A percentile compares a stretch with the other conserved stretches of the same genome.
These are phyloP conservation scores for Claviceps capensis DNA, from an alignment of 2,329 filamentous ascomycete genomes.

Conservation along the genomic window DNA sequence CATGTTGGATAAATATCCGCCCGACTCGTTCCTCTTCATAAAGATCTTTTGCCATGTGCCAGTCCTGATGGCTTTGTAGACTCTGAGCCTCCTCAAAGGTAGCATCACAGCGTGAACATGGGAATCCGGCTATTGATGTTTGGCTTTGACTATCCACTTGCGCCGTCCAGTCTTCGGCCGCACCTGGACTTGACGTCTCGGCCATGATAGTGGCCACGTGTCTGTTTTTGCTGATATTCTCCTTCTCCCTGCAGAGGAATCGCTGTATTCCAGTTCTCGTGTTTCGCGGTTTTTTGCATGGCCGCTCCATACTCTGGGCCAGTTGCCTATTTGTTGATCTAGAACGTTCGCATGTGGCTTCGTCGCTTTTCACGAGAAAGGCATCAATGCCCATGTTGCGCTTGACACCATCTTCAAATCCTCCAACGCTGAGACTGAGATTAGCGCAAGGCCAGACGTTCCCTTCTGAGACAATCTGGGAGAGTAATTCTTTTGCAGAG, in stretches of 20 bases:
- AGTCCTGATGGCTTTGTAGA: slow-evolving; percentile 71
- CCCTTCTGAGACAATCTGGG: slow-evolving; percentile 66
- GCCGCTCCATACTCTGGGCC: slow-evolving; percentile 5
- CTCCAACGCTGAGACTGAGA: slow-evolving; percentile 75
- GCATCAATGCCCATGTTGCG: slow-evolving; percentile 77
- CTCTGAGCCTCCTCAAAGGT: slow-evolving; percentile 43
- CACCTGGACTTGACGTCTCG: not conserved
- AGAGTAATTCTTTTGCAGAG: slow-evolving; percentile 61
- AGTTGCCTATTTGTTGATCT: slow-evolving; percentile 6
- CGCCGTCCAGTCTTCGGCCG: not conserved
- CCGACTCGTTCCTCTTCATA: slow-evolving; percentile 48
- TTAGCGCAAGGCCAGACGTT: slow-evolving; percentile 85
- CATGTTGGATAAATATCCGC: slow-evolving; percentile 29
- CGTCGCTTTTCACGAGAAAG: slow-evolving; percentile 69
- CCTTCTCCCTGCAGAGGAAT: slow-evolving; percentile 36
- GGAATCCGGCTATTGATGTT: slow-evolving; percentile 12
- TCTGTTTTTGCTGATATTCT: not conserved
- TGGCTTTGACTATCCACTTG: not conserved
- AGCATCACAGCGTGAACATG: slow-evolving; percentile 53
- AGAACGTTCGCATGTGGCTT: slow-evolving; percentile 31
- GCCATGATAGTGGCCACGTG: not conserved
- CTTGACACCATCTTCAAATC: slow-evolving; percentile 76
- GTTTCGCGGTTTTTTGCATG: slow-evolving; percentile 19
- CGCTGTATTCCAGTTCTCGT: slow-evolving; percentile 39
- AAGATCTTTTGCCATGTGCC: slow-evolving; percentile 85